Evolutionary conservation across 2,329 filamentous ascomycete species (phyloP), one percentile per base, ranked within the genome.

Genomic region (Arthrobotrys sphaeroides): DNA sequence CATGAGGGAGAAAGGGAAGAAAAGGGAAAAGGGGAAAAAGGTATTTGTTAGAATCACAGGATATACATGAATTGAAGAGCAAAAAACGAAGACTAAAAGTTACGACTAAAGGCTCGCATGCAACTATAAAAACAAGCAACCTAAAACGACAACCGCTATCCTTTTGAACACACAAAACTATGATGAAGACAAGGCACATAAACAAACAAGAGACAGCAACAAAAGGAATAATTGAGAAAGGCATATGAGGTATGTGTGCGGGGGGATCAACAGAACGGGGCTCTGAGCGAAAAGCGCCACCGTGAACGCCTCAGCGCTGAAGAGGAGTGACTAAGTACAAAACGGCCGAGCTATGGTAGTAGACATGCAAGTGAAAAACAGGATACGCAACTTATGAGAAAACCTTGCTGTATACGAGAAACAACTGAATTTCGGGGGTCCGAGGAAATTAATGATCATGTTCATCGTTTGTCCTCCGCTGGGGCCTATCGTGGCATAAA

Each of bases 111-210:
- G 38, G 40, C 64, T 67, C 47, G 49, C 64, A 66, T 57, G 45
- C 65, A 59, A 42, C 31, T 66, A 31, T 66, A 24, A 53, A 22
- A 51, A 43, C 42, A 61, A 42, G 22, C 22, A 60, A 68, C 51
- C 51, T 55, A 55, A 36, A 64, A 55, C 51, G 38, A 60, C 33
- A 45, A 70, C 51, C 66, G 66, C 66, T 70, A 62, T 62, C 66
- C 66, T 64, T 61, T 70, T 62, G 42, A 60, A 43, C 53, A 26
- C 38, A 59, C 16, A 59, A 24, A n/a, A 43, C 55, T 26, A 60
- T 60, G 55, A 40, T 28, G 31, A 24, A 20, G 20, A 60, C 43
- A 26, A 18, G 40, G 40, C 10, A 70, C 36, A 40, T 40, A 43
- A 42, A 69, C 36, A 43, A 36, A 67, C 28, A 68, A 55, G 59